Base-by-base conservation (phyloP, 2,329 filamentous ascomycete species). In the Phaeosphaeriaceae sp. region DNA sequence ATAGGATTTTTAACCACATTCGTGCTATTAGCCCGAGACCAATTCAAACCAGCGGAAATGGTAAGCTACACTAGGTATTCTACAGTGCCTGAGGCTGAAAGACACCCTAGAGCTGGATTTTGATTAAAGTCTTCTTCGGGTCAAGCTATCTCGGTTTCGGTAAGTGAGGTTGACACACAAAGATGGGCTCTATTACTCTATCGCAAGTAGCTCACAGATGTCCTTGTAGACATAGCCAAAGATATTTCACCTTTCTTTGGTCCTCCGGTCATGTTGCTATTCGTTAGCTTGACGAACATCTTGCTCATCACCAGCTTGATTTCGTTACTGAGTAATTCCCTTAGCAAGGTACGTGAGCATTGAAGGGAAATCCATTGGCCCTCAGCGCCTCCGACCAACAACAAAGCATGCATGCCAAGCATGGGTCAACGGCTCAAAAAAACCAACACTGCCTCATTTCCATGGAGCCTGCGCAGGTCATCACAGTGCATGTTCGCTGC, bases 1-100 rank as follows among this genome's bases (percentile, higher is more conserved):
- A 13, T 55, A 83, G 85, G 92, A 38, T 97, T 97, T 73, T 76
- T 96, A 28, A 96, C 92, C 0, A 96, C 91, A 0, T 93, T 93
- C 63, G 87, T 87, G 0, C 80, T 92, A 20, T 79, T 94, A 36
- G 89, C 87, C n/a, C 83, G 89, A 46, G 87, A 89, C 42, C 74
- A 76, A 2, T 91, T 87, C 65, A 82, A 79, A 4, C 80, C 88
- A 18, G 73, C 76, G 8, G 77, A 86, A 47, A 92, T 92, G 87
- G 67, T 68, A 44, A 33, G 58, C 52, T 11, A 12, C 33, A 7
- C n/a, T 8, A 20, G 12, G 20, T 26, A 18, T 6, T 26, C 16
- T 11, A 11, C 15, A 12, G 13, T n/a, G 17, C 18, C 16, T 11
- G 13, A 26, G 41, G 39, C 56, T 68, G 33, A 68, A 36, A 18